These are phyloP conservation scores for Trypanosoma mega DNA, from an alignment of 208 protist genomes.

Conservation along the genomic window DNA sequence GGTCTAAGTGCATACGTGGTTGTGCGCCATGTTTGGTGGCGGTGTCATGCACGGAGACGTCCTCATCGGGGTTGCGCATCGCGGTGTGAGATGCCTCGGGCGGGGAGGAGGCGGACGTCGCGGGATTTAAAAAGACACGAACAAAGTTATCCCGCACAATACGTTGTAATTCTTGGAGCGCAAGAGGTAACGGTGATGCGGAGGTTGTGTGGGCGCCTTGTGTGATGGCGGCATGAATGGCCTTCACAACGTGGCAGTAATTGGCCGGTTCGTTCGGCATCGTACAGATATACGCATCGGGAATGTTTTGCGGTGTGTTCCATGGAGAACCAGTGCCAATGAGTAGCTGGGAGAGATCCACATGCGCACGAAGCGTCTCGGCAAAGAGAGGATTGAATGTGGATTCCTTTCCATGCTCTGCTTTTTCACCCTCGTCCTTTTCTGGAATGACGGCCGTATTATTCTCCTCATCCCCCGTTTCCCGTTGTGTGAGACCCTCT, in stretches of 20 bases:
- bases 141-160: constrained; percentile 44
- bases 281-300: constrained; percentile 56
- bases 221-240: constrained; percentile 38
- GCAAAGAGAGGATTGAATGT: constrained; percentile 6
- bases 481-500: constrained; percentile 41
- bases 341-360: constrained; percentile 55
- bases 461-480: constrained; percentile 7
- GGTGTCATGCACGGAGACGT: neutral
- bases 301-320: constrained; percentile 73
- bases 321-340: constrained; percentile 65
- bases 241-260: constrained; percentile 52
- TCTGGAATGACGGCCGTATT: neutral
- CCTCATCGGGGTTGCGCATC: too few relatives aligned
- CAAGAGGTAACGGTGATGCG: too few relatives aligned
- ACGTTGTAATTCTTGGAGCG: constrained; percentile 24
- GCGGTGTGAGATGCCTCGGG: too few relatives aligned
- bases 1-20: constrained; percentile 20
- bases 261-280: constrained; percentile 82
- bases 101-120: too few relatives aligned
- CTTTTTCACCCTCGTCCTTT: neutral
- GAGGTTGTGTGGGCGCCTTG: neutral
- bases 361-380: constrained; percentile 8
- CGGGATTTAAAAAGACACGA: constrained; percentile 30
- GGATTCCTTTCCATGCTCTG: too few relatives aligned
- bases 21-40: neutral